Evolutionary conservation across 2,329 filamentous ascomycete genomes (phyloP).

Genomic region (Lanzia echinophila): DNA sequence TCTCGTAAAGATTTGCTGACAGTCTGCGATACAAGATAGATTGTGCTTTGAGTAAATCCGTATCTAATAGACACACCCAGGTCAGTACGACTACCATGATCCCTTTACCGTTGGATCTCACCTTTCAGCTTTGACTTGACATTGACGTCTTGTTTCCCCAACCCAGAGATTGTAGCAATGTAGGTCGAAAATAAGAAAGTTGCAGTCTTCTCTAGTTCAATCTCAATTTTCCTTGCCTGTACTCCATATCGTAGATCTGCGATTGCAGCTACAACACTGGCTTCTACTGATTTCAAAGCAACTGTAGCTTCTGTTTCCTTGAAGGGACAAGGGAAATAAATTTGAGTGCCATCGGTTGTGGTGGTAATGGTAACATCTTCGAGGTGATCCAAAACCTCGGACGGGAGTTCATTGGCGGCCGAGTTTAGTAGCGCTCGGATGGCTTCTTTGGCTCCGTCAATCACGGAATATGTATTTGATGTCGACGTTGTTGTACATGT

Average conservation of each 20-base stretch:
- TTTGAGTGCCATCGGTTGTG: slow-evolving; percentile 22
- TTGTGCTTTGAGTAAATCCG: slow-evolving; percentile 64
- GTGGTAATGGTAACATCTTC: slow-evolving; percentile 22
- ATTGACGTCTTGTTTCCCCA: slow-evolving; percentile 41
- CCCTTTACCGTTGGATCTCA: slow-evolving; percentile 10
- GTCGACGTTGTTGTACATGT: not conserved
- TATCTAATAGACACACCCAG: slow-evolving; percentile 43
- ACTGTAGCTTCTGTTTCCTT: slow-evolving; percentile 41
- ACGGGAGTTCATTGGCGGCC: slow-evolving; percentile 18
- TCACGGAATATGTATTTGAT: slow-evolving; percentile 20
- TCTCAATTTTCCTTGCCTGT: slow-evolving; percentile 36
- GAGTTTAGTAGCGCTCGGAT: slow-evolving; percentile 14
- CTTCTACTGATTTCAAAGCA: slow-evolving; percentile 40
- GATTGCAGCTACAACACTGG: slow-evolving; percentile 49
- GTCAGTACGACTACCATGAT: not conserved
- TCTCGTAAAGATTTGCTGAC: slow-evolving; percentile 66
- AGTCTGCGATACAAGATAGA: slow-evolving; percentile 65
- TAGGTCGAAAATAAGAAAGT: slow-evolving; percentile 54
- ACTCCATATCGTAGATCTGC: slow-evolving; percentile 47
- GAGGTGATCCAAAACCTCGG: slow-evolving; percentile 19
- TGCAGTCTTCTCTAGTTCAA: slow-evolving; percentile 48
- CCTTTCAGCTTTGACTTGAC: slow-evolving; percentile 41
- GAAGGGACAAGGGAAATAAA: slow-evolving; percentile 42
- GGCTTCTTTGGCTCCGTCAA: slow-evolving; percentile 22
- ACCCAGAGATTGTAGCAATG: slow-evolving; percentile 47